These are phyloP conservation scores for Diaporthe sp. DNA, from an alignment of 2,329 filamentous ascomycete species.

Conservation along the genomic window DNA sequence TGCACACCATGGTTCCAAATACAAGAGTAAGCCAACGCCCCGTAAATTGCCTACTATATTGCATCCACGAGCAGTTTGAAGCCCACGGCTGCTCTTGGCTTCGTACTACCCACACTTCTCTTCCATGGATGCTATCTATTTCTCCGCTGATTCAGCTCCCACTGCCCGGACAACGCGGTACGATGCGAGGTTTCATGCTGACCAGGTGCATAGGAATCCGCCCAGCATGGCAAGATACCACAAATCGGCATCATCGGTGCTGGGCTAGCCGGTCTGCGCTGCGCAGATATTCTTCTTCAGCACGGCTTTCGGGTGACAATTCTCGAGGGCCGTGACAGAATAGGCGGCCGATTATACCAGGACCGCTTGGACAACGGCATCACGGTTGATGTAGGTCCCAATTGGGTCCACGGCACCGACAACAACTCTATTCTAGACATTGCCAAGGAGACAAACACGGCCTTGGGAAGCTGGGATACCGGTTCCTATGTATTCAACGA, in stretches of 20 bases:
- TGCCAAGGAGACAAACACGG: constrained; percentile 72
- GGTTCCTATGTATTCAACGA: constrained; percentile 69
- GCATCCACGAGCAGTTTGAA: background rate
- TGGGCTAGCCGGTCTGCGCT: constrained; percentile 78
- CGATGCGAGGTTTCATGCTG: background rate
- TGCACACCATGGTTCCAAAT: background rate
- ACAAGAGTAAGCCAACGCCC: constrained; percentile 26
- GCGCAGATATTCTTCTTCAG: constrained; percentile 76
- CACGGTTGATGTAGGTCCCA: constrained; percentile 75
- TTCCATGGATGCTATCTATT: background rate
- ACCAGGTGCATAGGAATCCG: constrained; percentile 43
- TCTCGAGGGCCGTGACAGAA: constrained; percentile 75
- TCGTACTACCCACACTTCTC: background rate
- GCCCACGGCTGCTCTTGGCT: background rate
- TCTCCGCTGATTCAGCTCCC: background rate
- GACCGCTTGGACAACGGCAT: constrained; percentile 62
- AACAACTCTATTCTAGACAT: constrained; percentile 79
- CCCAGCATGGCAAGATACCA: constrained; percentile 52
- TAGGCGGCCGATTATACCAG: constrained; percentile 76
- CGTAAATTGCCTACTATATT: too few species aligned
- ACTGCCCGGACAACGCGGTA: too few species aligned
- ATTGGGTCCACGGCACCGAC: constrained; percentile 83
- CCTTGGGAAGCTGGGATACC: constrained; percentile 63
- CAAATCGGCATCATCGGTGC: constrained; percentile 79
- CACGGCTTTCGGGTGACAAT: constrained; percentile 78